Base-by-base conservation (phyloP, 2,329 filamentous ascomycete genomes). In the Microsporum audouinii region DNA sequence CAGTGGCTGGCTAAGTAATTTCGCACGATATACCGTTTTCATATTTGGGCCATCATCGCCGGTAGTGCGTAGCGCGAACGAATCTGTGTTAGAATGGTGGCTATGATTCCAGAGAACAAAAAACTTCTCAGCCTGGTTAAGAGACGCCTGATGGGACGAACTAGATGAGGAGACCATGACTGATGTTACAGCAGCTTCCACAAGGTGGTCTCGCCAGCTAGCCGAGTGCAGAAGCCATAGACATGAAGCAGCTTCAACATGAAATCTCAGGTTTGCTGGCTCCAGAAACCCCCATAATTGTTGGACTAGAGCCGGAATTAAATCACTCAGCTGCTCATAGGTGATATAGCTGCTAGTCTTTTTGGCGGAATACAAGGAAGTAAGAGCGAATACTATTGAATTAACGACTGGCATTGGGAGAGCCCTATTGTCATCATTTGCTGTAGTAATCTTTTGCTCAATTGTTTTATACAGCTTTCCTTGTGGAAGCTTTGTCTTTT, bases 211-310 rank as follows among this genome's bases (percentile, higher is more conserved):
- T 1, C 81, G 76, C 43, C 80, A 76, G 1, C 86, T 83, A 10
- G 95, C 81, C 0, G 85, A 82, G 29, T 97, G 91, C 58, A 99
- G 77, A 65, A 90, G 85, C 89, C 94, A 95, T 43, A 99, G 77
- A 66, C 85, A 87, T 61, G 88, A 85, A 6, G 95, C 89, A 17
- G 91, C 87, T 75, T 99, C 95, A 36, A 99, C 91, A 69, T 97
- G 94, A 66, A 92, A 95, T 70, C 96, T 96, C 0, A 91, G 91
- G 64, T 87, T 86, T 10, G 85, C 80, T n/a, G 89, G 86, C 0
- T 90, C 88, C 43, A 99, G 76, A 68, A 89, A 90, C 3, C 77
- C 73, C 94, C 94, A 99, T 0, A 92, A 80, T 61, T 86, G 82
- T 1, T 79, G 78, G 14, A 94, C 85, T 27, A 97, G 76, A 33